phyloP scores from a whole-genome alignment of 371 early-diverging fungal species.

The Mycotypha africana region DNA sequence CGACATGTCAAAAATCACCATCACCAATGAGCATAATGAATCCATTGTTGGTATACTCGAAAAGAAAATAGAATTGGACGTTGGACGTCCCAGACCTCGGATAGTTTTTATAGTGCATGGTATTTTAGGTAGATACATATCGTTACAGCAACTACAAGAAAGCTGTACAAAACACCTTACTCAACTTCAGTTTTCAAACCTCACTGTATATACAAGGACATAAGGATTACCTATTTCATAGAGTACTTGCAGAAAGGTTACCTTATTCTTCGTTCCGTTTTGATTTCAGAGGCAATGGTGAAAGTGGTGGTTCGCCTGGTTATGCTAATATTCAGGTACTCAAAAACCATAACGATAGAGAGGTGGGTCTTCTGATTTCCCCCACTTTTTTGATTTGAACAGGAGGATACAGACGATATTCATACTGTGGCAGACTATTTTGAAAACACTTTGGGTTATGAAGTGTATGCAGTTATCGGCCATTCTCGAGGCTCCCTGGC shows the following conservation, averaged over 20 bases:
- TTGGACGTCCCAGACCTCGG: constrained; percentile 14
- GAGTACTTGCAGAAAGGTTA: constrained; percentile 41
- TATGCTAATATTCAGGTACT: constrained; percentile 47
- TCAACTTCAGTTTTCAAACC: not conserved
- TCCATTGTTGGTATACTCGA: constrained; percentile 39
- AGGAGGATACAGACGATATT: constrained; percentile 54
- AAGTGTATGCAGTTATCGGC: constrained; percentile 51
- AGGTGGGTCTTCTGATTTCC: too few species aligned
- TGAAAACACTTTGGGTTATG: constrained; percentile 44
- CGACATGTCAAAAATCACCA: constrained; percentile 26
- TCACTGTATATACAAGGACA: too few species aligned
- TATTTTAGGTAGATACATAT: constrained; percentile 23
- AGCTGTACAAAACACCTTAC: not conserved
- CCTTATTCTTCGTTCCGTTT: constrained; percentile 54
- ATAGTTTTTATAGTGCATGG: constrained; percentile 36
- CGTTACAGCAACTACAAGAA: not conserved
- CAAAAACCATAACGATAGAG: too few species aligned
- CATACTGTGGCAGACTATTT: constrained; percentile 47
- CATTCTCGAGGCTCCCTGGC: constrained; percentile 57
- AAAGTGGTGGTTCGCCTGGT: constrained; percentile 46
- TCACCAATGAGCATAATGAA: constrained; percentile 29
- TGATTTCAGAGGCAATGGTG: constrained; percentile 59
- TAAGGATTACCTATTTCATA: constrained; percentile 59
- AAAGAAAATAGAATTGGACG: constrained; percentile 17
- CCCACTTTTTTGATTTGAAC: not conserved